phyloP scores from a whole-genome alignment of 768 basidiomycete species.

The Boletus rufocinnamomeus region DNA sequence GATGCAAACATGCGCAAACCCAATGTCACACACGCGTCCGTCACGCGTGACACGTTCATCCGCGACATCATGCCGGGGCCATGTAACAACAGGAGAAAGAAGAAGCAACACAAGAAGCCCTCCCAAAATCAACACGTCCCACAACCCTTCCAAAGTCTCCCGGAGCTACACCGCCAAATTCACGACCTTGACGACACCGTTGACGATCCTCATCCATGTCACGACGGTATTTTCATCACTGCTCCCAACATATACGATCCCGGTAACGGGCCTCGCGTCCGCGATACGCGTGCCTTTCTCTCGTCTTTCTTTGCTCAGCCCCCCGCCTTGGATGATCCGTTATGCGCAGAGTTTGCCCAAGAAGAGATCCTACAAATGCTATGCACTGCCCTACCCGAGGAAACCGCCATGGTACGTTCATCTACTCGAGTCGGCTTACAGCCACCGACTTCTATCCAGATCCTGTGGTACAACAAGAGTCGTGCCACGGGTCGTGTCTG shows the following conservation, averaged over 20 bases:
- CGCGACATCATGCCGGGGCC: slow-evolving; percentile 58
- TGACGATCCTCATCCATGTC: slow-evolving; percentile 10
- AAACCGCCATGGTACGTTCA: slow-evolving; percentile 62
- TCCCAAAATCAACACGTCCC: not conserved
- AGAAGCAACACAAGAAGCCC: slow-evolving; percentile 36
- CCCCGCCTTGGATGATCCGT: slow-evolving; percentile 59
- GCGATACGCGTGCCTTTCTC: slow-evolving; percentile 66
- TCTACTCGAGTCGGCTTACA: not conserved
- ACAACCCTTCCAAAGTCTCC: not conserved
- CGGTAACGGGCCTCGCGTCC: slow-evolving; percentile 77
- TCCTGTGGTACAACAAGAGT: slow-evolving; percentile 87
- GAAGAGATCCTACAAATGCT: slow-evolving; percentile 77
- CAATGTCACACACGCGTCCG: slow-evolving; percentile 35
- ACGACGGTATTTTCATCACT: slow-evolving; percentile 32
- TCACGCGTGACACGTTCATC: slow-evolving; percentile 33
- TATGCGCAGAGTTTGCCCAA: slow-evolving; percentile 78
- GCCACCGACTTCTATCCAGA: slow-evolving; percentile 40
- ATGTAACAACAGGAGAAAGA: slow-evolving; percentile 52
- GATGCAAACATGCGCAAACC: slow-evolving; percentile 21
- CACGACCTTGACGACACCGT: slow-evolving; percentile 7
- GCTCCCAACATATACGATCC: slow-evolving; percentile 73
- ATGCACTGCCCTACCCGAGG: slow-evolving; percentile 65
- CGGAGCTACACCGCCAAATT: not conserved
- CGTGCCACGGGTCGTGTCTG: slow-evolving; percentile 69
- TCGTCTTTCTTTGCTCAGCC: slow-evolving; percentile 66